A percentile compares a stretch with the other conserved stretches of the same genome.
These are phyloP conservation scores for Calocybe gambosa DNA, from an alignment of 1,284 basidiomycete species.

Conservation along the genomic window DNA sequence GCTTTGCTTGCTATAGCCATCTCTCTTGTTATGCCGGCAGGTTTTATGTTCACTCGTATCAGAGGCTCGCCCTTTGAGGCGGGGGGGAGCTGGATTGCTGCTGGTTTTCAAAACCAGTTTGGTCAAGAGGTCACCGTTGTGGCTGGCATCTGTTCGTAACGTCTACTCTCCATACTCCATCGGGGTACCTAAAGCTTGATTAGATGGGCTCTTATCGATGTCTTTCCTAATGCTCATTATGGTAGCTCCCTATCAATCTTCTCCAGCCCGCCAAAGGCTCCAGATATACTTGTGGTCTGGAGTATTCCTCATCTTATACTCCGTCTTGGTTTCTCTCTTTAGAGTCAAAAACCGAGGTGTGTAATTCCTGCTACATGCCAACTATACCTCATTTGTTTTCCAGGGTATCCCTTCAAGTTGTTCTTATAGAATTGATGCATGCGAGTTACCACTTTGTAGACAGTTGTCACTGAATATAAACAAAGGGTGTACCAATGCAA, in stretches of 20 bases:
- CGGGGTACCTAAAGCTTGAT: conserved; percentile 5
- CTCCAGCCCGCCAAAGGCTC: conserved; percentile 70
- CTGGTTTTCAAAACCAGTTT: conserved; percentile 86
- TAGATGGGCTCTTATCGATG: conserved; percentile 81
- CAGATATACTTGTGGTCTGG: conserved; percentile 89
- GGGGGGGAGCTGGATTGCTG: conserved; percentile 74
- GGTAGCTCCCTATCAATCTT: conserved; percentile 76
- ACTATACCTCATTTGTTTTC: conserved; percentile 5
- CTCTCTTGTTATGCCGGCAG: conserved; percentile 81
- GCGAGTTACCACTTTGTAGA: too few relatives aligned
- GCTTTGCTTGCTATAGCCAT: conserved; percentile 56
- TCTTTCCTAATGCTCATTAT: conserved; percentile 81
- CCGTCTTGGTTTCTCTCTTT: conserved; percentile 86
- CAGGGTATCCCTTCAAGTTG: conserved; percentile 77
- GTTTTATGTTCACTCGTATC: conserved; percentile 97
- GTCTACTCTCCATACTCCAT: conserved; percentile 6
- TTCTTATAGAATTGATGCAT: conserved; percentile 54
- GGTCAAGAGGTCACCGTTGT: conserved; percentile 93
- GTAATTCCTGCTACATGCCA: conserved; percentile 16
- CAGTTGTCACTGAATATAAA: too few relatives aligned
- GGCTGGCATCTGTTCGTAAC: conserved; percentile 73
- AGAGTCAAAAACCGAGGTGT: conserved; percentile 84
- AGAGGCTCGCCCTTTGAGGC: conserved; percentile 74
- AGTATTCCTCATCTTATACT: conserved; percentile 82
- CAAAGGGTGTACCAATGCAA: too few relatives aligned